Base-by-base conservation (phyloP, 495 filamentous ascomycete species). In the Cercophora samala region DNA sequence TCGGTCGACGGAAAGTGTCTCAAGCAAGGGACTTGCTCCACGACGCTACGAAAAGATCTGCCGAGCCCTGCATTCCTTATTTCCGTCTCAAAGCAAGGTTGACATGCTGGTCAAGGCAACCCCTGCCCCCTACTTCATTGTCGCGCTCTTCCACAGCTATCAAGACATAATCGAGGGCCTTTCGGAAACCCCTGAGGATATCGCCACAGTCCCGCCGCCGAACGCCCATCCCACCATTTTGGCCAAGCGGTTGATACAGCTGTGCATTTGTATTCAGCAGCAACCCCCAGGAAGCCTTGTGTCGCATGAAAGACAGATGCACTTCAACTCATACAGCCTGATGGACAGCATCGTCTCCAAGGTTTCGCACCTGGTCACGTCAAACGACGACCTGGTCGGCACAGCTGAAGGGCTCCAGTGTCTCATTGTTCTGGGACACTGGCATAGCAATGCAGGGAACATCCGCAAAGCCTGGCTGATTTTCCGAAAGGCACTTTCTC, bases 381-480 rank as follows among this genome's bases (percentile, higher is more conserved):
- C 79, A 19, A 81, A 85, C 52, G 84, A 87, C 58, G 79, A 80
- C 54, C 69, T 86, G 0, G 69, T 86, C 2, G 74, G 73, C n/a
- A 82, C 76, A 6, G 72, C 75, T 18, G 80, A 83, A 64, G 82
- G 81, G 11, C 69, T 83, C 3, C 78, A 84, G 64, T 75, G 75
- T 59, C 69, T 84, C 8, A 65, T 74, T 37, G 63, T 82, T 0
- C 67, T 78, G 29, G 70, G 76, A 4, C 22, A 79, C 26, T 80
- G 78, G 68, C 81, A 83, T 58, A 63, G 70, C 23, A 82, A 81
- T 63, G 77, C 72, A 13, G 82, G 82, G 0, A 82, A 80, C 58
- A 74, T 80, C 13, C 78, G 81, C 6, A 81, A 82, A 56, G 70
- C 80, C 5, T 84, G 80, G 82, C 71, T 83, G 29, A 72, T 69